Base-by-base conservation (phyloP, 78 protist genomes). In the Cavenderia fasciculata region DNA sequence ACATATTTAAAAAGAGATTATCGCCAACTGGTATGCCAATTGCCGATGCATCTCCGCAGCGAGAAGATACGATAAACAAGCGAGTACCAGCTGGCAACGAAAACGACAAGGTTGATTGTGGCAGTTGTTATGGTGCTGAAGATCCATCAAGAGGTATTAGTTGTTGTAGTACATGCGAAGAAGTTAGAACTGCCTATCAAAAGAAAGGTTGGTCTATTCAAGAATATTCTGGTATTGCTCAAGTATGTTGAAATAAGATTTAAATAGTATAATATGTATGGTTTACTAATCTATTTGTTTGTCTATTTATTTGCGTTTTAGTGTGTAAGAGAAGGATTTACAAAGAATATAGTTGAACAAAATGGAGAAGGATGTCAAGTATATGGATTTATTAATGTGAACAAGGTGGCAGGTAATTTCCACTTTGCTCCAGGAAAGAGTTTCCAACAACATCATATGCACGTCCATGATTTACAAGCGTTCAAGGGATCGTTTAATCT, bases 111-210 rank as follows among this genome's bases (percentile, higher is more conserved):
- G 74, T 51, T 11, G 85, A 85, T n/a, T 96, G 99, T 68, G 97
- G 97, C 2, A 49, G 88, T 41, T 97, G 99, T 85, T 94, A 93
- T 44, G 99, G 99, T 16, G 98, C 98, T 1, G 98, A 91, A 16
- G 66, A 68, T 14, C 90, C 90, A 52, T 12, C 87, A 21, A 43
- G 43, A 18, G 49, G 57, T 16, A 78, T 59, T 8, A 21, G 47
- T 19, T 97, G 98, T 77, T 97, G 99, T 87, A 95, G 95, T 52
- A 96, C 98, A 14, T 97, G 99, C 56, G 97, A 94, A 51, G 77
- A 86, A 11, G 96, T 95, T 10, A 75, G 71, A 34, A 86, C 33
- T 8, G 95, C 97, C 31, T 97, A 97, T 47, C 43, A 89, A 8
- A 43, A 51, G 52, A 65, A 56, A 10, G 98, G 98, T 29, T 97